phyloP scores from a whole-genome alignment of 352 stramenopile genomes.

The Phytophthora foliorum region DNA sequence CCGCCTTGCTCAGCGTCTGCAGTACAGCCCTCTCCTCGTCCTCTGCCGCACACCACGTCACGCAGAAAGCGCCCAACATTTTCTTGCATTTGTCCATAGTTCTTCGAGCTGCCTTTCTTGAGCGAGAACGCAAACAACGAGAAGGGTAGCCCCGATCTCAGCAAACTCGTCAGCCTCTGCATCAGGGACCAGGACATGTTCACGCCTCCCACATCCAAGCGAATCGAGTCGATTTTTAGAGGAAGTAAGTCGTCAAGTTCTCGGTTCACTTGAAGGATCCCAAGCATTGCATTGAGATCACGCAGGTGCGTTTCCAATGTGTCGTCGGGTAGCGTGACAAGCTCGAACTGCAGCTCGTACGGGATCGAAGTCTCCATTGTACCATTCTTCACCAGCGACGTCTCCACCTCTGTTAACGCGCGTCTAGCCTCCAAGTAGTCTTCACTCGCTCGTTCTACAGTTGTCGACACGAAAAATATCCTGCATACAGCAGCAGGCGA shows the following conservation, averaged over 20 bases:
- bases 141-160: slow-evolving; percentile 20
- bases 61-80: slow-evolving; percentile 27
- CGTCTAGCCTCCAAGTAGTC: slow-evolving; percentile 31
- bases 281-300: slow-evolving; percentile 20
- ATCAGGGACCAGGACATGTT: slow-evolving; percentile 31
- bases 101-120: slow-evolving; percentile 19
- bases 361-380: not conserved
- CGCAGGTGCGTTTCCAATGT: slow-evolving; percentile 26
- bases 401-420: slow-evolving; percentile 14
- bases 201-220: slow-evolving; percentile 30
- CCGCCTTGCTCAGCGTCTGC: slow-evolving; percentile 1
- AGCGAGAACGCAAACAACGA: slow-evolving; percentile 38
- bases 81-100: slow-evolving; percentile 15
- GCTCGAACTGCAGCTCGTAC: slow-evolving; percentile 37
- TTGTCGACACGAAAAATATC: slow-evolving; percentile 20
- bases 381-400: not conserved
- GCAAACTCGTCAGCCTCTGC: slow-evolving; percentile 26
- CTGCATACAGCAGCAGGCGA: slow-evolving; percentile 36
- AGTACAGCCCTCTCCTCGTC: not conserved
- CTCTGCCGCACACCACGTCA: slow-evolving; percentile 24
- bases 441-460: slow-evolving; percentile 9
- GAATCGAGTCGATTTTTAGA: slow-evolving; percentile 28
- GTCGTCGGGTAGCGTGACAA: slow-evolving; percentile 29
- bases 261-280: slow-evolving; percentile 3
- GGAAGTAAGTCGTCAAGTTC: slow-evolving; percentile 18